Evolutionary conservation across 176 grass and related monocot species (phyloP).

Genomic region (Rhynchospora breviuscula): DNA sequence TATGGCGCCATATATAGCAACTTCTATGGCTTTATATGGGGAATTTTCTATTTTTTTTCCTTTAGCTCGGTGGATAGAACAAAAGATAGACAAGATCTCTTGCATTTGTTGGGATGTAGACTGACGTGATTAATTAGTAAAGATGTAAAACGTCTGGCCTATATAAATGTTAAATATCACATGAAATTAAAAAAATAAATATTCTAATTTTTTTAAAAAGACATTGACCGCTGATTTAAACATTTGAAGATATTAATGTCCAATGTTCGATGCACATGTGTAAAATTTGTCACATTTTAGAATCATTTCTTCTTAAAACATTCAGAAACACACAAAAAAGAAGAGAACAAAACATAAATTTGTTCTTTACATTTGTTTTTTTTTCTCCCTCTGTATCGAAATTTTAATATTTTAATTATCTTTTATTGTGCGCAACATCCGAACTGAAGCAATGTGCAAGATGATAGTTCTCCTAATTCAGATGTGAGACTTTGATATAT

Average conservation of each 20-base stretch:
- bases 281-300: no score
- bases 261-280: neutral
- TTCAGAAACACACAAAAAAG: no score
- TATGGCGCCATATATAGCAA: neutral
- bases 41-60: neutral
- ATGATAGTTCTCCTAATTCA: constrained; percentile 12
- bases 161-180: no score
- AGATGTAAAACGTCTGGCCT: no score
- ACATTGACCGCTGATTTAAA: no score
- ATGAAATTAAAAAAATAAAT: no score
- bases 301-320: no score
- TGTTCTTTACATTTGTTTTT: neutral
- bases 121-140: no score
- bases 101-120: neutral
- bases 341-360: neutral
- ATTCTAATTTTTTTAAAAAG: no score
- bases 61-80: neutral
- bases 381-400: no score
- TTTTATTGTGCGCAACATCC: neutral
- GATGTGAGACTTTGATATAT: neutral
- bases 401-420: neutral
- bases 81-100: constrained; percentile 1
- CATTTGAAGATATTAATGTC: neutral
- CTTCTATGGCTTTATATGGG: neutral
- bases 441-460: constrained; percentile 9